Conservation (phyloP, 495 filamentous ascomycete species). For the Penicillium manginii region DNA sequence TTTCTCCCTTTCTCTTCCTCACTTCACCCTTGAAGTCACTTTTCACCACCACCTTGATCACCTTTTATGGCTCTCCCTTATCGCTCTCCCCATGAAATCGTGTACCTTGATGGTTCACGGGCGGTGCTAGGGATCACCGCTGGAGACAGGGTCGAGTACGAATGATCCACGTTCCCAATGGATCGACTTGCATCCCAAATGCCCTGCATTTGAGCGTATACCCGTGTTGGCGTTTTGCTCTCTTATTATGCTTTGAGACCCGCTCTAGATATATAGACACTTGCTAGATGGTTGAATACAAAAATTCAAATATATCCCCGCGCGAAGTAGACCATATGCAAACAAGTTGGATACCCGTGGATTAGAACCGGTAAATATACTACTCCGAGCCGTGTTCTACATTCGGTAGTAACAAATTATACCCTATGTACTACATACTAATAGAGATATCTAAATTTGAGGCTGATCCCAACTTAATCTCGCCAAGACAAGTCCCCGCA, state of each 20-base stretch:
- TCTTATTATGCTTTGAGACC: slow-evolving; percentile 13
- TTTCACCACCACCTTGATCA: slow-evolving; percentile 10
- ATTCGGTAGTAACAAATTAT: no score
- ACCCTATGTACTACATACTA: no score
- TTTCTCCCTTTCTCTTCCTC: background rate
- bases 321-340: no score
- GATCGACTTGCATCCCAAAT: slow-evolving; percentile 4
- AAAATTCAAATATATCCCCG: background rate
- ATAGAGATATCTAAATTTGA: background rate
- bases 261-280: slow-evolving; percentile 3
- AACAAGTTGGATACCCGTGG: no score
- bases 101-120: slow-evolving; percentile 9
- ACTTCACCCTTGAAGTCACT: slow-evolving; percentile 4
- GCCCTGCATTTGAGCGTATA: slow-evolving; percentile 43
- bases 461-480: background rate
- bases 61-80: background rate
- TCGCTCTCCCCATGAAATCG: slow-evolving; percentile 5
- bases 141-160: background rate
- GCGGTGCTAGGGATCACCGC: background rate
- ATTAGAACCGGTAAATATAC: no score
- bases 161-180: slow-evolving; percentile 1
- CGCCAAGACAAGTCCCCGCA: slow-evolving; percentile 28
- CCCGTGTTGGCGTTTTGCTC: slow-evolving; percentile 28
- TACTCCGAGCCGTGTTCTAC: no score
- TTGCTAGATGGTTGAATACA: background rate